A percentile compares a stretch with the other conserved stretches of the same genome.
Conservation (phyloP, 352 stramenopile genomes). For the Phytophthora citrophthora region DNA sequence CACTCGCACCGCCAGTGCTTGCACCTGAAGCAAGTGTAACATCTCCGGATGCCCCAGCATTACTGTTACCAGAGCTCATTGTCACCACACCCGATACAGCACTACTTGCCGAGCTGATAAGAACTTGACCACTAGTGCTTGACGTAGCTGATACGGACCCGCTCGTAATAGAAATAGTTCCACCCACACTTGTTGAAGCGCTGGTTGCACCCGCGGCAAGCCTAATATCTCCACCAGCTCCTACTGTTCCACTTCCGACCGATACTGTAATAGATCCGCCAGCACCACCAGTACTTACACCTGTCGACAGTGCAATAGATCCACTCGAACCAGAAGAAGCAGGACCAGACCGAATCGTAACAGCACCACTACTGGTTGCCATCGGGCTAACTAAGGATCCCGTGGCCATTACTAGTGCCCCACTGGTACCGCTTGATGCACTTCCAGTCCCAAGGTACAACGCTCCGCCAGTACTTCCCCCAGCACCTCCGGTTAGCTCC, state of each 20-base stretch:
- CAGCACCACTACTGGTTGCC: slow-evolving; percentile 22
- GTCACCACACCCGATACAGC: slow-evolving; percentile 31
- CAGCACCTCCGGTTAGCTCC: slow-evolving; percentile 9
- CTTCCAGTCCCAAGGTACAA: slow-evolving; percentile 28
- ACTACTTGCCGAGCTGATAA: slow-evolving; percentile 37
- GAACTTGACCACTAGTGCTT: slow-evolving; percentile 45
- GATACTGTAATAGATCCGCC: slow-evolving; percentile 31
- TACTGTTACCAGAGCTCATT: slow-evolving; percentile 39
- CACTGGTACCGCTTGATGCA: slow-evolving; percentile 25
- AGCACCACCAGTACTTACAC: slow-evolving; percentile 38
- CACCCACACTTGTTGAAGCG: slow-evolving; percentile 41
- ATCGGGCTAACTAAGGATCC: slow-evolving; percentile 4
- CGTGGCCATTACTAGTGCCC: slow-evolving; percentile 11
- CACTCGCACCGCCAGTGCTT: slow-evolving; percentile 35
- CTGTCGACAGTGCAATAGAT: slow-evolving; percentile 42
- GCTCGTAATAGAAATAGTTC: slow-evolving; percentile 41
- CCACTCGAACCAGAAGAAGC: slow-evolving; percentile 36
- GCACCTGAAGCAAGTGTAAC: slow-evolving; percentile 52
- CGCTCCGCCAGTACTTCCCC: slow-evolving; percentile 30
- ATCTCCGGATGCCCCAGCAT: slow-evolving; percentile 28
- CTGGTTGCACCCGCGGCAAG: slow-evolving; percentile 46
- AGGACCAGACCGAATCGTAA: slow-evolving; percentile 21
- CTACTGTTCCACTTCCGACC: slow-evolving; percentile 45
- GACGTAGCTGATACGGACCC: slow-evolving; percentile 33
- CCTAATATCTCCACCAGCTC: slow-evolving; percentile 49